These are phyloP conservation scores for Xylaria sp. DNA, from an alignment of 2,329 filamentous ascomycete genomes.

Conservation along the genomic window DNA sequence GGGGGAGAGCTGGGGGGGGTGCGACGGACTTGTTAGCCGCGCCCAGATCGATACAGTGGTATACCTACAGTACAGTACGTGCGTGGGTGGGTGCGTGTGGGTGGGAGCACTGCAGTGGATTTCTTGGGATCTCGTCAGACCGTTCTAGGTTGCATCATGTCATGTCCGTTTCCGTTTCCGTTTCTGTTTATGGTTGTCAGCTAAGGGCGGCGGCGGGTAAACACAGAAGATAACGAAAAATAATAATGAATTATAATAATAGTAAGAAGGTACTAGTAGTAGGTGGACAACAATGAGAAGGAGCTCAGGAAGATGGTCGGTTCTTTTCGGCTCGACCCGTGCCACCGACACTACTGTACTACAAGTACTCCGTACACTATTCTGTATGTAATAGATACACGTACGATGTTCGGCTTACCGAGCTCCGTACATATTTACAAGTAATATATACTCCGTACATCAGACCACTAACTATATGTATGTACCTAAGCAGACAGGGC, in stretches of 20 bases:
- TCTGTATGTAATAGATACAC: background rate
- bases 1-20: conserved; percentile 1
- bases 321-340: conserved; percentile 27
- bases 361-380: background rate
- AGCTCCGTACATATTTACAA: conserved; percentile 2
- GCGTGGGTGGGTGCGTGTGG: background rate
- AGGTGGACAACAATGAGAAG: conserved; percentile 2
- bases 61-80: background rate
- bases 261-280: background rate
- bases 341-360: conserved; percentile 6
- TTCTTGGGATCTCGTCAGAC: conserved; percentile 20
- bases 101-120: conserved; percentile 16
- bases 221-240: conserved; percentile 9
- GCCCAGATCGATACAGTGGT: conserved; percentile 13
- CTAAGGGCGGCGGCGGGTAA: conserved; percentile 24
- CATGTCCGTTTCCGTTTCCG: background rate
- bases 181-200: conserved; percentile 1
- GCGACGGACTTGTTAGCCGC: conserved; percentile 12
- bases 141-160: conserved; percentile 18
- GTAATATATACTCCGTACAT: background rate
- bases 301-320: conserved; percentile 6
- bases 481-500: conserved; percentile 3
- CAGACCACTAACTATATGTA: conserved; percentile 21
- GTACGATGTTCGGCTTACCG: conserved; percentile 16
- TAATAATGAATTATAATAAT: background rate